Conservation (phyloP, 768 basidiomycete genomes). For the Serpula lacrymans region DNA sequence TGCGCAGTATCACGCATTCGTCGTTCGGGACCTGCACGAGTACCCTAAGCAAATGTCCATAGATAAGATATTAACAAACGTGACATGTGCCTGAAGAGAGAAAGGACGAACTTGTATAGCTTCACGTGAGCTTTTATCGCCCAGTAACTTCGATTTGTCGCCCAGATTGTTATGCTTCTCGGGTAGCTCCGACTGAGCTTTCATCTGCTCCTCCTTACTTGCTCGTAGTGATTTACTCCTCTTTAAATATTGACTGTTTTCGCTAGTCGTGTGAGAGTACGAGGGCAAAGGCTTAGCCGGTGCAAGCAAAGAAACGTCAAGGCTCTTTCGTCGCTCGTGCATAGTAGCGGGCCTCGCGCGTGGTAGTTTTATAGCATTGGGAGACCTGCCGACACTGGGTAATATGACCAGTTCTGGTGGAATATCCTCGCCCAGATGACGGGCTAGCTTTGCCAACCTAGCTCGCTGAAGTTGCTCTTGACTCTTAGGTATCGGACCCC, state of each 20-base stretch:
- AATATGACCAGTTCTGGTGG: conserved; percentile 31
- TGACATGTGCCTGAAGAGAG: too few relatives aligned
- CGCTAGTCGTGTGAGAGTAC: neutral
- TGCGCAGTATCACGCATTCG: too few relatives aligned
- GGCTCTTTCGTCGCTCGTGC: conserved; percentile 14
- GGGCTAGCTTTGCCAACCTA: conserved; percentile 34
- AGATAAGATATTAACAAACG: too few relatives aligned
- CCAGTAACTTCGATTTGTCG: too few relatives aligned
- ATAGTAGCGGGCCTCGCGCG: conserved; percentile 1
- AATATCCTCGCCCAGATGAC: conserved; percentile 35
- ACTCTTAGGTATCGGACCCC: conserved; percentile 3
- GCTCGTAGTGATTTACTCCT: conserved; percentile 30
- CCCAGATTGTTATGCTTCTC: too few relatives aligned
- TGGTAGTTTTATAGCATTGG: conserved; percentile 5
- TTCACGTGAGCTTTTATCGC: too few relatives aligned
- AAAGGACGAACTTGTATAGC: too few relatives aligned
- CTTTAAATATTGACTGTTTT: conserved; percentile 13
- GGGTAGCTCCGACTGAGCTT: too few relatives aligned
- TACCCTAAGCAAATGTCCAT: too few relatives aligned
- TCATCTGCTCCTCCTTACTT: too few relatives aligned
- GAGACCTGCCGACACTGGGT: conserved; percentile 6
- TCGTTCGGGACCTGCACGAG: too few relatives aligned
- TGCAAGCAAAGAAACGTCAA: conserved; percentile 9
- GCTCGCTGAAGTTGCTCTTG: conserved; percentile 25
- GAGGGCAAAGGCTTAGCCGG: conserved; percentile 1